Percentiles rank a stretch among this genome's conserved stretches.
These are phyloP conservation scores for Rhynchospora pubera DNA, from an alignment of 176 grass and related monocot genomes.

Conservation along the genomic window DNA sequence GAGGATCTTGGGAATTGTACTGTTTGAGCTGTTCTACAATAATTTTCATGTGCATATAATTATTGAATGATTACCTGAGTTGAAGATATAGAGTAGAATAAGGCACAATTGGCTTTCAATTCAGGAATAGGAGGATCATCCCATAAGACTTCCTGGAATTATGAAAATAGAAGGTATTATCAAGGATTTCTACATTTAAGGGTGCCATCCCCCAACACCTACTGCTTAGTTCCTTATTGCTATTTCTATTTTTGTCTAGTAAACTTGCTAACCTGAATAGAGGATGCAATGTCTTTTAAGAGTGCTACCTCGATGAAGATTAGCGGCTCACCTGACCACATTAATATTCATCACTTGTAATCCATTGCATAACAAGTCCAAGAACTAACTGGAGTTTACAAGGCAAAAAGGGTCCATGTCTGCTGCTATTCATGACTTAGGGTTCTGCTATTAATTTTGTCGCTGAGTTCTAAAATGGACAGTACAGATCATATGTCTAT, in stretches of 20 bases:
- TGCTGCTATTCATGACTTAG: neutral
- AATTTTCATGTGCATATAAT: constrained; percentile 3
- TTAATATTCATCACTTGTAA: neutral
- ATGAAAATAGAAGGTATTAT: constrained; percentile 9
- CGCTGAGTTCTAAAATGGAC: neutral
- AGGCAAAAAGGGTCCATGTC: neutral
- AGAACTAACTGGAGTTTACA: neutral
- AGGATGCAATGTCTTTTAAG: constrained; percentile 70
- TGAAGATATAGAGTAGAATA: constrained; percentile 98
- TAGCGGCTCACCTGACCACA: constrained; percentile 64
- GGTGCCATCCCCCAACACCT: neutral
- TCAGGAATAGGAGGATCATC: constrained; percentile 83
- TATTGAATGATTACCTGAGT: constrained; percentile 58
- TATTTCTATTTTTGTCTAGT: constrained; percentile 1
- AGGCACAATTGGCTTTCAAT: constrained; percentile 69
- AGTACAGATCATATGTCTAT: neutral
- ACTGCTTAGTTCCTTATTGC: neutral
- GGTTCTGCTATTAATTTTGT: neutral
- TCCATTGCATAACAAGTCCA: neutral
- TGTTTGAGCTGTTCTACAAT: neutral
- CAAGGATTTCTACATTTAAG: neutral
- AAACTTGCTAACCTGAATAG: constrained; percentile 63
- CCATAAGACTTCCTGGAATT: constrained; percentile 76
- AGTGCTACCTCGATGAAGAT: constrained; percentile 98
- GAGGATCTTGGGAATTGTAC: neutral